phyloP scores from a whole-genome alignment of 306 rosid genomes.

The Sechiopsis laciniata region DNA sequence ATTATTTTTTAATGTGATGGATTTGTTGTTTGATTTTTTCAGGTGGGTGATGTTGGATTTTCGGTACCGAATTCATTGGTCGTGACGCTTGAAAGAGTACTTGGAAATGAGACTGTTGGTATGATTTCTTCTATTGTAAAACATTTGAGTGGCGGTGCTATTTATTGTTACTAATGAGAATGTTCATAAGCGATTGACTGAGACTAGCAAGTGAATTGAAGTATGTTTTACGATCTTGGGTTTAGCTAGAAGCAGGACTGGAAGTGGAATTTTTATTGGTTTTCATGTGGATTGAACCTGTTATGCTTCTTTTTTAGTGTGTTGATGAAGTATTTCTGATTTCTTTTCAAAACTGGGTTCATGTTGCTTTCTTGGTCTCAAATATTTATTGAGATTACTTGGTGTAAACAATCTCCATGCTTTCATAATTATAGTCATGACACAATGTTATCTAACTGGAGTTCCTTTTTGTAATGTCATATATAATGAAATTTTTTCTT shows the following conservation, averaged over 20 bases:
- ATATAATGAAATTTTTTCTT: too few species aligned
- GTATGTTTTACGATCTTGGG: background rate
- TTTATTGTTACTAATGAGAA: background rate
- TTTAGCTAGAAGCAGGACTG: background rate
- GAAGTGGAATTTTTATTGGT: background rate
- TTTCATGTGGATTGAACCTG: background rate
- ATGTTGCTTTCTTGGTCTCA: conserved; percentile 1
- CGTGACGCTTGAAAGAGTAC: conserved; percentile 84
- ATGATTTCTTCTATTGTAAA: conserved; percentile 22
- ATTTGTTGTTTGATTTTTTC: conserved; percentile 35
- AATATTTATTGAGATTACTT: background rate
- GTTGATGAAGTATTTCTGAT: background rate
- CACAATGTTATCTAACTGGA: too few species aligned
- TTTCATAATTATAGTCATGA: too few species aligned
- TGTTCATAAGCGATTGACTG: background rate
- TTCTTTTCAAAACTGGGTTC: background rate
- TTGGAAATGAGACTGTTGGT: conserved; percentile 93
- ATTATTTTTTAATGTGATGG: conserved; percentile 22
- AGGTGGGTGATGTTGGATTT: conserved; percentile 91
- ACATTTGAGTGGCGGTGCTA: background rate
- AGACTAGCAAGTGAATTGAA: conserved; percentile 11
- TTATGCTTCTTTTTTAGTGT: background rate
- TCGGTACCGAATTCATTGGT: conserved; percentile 78
- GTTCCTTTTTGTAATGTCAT: too few species aligned
- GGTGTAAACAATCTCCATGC: too few species aligned